Percentiles rank a stretch among this genome's conserved stretches.
phyloP scores from a whole-genome alignment of 1,284 basidiomycete species.

The Puccinia triticina region DNA sequence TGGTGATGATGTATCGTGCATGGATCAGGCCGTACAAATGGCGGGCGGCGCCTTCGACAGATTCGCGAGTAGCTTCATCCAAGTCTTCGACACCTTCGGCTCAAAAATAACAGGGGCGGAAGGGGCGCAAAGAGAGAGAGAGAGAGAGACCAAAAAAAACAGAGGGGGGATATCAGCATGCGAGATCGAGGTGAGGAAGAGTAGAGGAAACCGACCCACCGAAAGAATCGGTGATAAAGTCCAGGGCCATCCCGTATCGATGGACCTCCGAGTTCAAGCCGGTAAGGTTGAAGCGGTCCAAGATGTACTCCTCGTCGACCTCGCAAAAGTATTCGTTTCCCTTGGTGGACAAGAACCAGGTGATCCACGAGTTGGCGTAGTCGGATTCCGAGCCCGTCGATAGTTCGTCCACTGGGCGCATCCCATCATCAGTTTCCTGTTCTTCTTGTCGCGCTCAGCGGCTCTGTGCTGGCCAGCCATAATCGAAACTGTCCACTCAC shows the following conservation, averaged over 20 bases:
- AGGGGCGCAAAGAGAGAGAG: conserved; percentile 64
- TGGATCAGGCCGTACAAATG: conserved; percentile 64
- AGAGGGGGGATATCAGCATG: too few species aligned
- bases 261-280: conserved; percentile 95
- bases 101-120: neutral
- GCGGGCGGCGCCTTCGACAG: conserved; percentile 82
- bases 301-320: conserved; percentile 98
- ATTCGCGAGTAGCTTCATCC: conserved; percentile 63
- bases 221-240: conserved; percentile 85
- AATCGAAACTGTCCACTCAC: too few species aligned
- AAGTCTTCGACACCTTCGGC: conserved; percentile 62
- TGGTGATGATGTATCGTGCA: conserved; percentile 53
- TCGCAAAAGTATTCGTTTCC: conserved; percentile 93
- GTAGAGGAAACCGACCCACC: conserved; percentile 68
- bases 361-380: conserved; percentile 87
- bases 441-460: too few species aligned
- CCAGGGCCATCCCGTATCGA: conserved; percentile 89
- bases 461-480: too few species aligned
- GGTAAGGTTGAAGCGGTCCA: conserved; percentile 97
- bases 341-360: conserved; percentile 95
- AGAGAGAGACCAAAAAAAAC: conserved; percentile 33
- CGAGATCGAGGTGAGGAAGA: too few species aligned
- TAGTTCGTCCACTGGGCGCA: conserved; percentile 71
- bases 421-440: conserved; percentile 15
- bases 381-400: conserved; percentile 84